These are phyloP conservation scores for Tricholoma furcatifolium DNA, from an alignment of 768 basidiomycete species.

Conservation along the genomic window DNA sequence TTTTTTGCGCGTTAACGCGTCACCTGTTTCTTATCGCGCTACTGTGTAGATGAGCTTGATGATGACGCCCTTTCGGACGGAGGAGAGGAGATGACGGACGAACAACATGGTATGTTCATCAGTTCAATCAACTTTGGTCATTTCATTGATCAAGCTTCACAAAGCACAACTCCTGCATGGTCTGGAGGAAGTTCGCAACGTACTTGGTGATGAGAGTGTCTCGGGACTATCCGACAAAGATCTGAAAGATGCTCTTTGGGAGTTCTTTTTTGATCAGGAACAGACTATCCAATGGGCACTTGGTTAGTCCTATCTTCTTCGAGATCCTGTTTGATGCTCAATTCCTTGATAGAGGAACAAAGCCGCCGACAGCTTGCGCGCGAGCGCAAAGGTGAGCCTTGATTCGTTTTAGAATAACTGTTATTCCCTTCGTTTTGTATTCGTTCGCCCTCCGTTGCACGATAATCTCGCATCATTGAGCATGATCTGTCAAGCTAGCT, in stretches of 20 bases:
- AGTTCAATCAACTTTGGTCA: neutral
- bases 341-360: constrained; percentile 58
- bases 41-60: constrained; percentile 74
- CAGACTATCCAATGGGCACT: constrained; percentile 72
- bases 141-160: constrained; percentile 10
- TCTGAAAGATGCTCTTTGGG: constrained; percentile 83
- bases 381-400: constrained; percentile 84
- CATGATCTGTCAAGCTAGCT: constrained; percentile 23
- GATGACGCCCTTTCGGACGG: constrained; percentile 79
- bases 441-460: constrained; percentile 21
- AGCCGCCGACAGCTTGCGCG: constrained; percentile 58
- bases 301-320: constrained; percentile 45
- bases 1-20: neutral
- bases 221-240: constrained; percentile 72
- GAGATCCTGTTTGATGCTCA: constrained; percentile 11
- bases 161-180: constrained; percentile 69
- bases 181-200: constrained; percentile 61
- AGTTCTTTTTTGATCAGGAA: constrained; percentile 83
- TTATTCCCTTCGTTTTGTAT: constrained; percentile 25
- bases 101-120: constrained; percentile 64
- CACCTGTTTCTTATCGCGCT: constrained; percentile 5
- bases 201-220: constrained; percentile 64
- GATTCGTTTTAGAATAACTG: constrained; percentile 20
- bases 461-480: constrained; percentile 9
- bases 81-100: constrained; percentile 77